Evolutionary conservation across 208 protist genomes (phyloP), one percentile per base, ranked within the genome.

Genomic region (Tritrichomonas musculus): DNA sequence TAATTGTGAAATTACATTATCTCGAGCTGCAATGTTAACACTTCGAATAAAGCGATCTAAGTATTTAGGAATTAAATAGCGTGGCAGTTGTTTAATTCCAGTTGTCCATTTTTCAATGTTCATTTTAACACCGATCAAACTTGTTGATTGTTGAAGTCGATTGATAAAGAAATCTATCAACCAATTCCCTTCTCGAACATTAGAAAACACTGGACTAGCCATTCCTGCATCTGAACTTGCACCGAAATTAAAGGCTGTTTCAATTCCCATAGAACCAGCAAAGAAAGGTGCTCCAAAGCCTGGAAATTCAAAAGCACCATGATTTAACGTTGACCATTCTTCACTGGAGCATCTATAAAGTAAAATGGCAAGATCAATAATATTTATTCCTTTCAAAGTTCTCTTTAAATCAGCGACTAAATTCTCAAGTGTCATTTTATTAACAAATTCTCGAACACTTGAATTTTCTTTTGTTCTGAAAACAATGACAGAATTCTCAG

Each of bases 141-240:
- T 41, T 57, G 77, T 20, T 88, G 77, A 14, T n/a, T 53, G 41
- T 8, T 39, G 41, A 20, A 88, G 30, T 55, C 77, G 8, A 14
- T 88, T n/a, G 20, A 53, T 14, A 13, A 57, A 57, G 47, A 60
- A 88, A 47, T 88, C 77, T 4, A 44, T 53, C 1, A 88, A 27
- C 77, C 77, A 88, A 30, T 88, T 57, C 33, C 77, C 77, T 22
- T 88, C 77, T 39, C 77, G 44, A 17, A 88, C 25, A 47, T 88
- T 88, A 14, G 33, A 14, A 47, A 88, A 88, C 20, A 88, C 47
- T 20, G 77, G 47, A 39, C 3, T 39, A 33, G 27, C 47, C 77
- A 88, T 88, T 44, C 47, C 77, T 17, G 20, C 11, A 8, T 44
- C 2, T 2, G 20, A 55, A 60, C 17, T 17, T 22, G 53, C 53